These are phyloP conservation scores for Aspergillus sp. DNA, from an alignment of 2,329 filamentous ascomycete genomes.

Conservation along the genomic window DNA sequence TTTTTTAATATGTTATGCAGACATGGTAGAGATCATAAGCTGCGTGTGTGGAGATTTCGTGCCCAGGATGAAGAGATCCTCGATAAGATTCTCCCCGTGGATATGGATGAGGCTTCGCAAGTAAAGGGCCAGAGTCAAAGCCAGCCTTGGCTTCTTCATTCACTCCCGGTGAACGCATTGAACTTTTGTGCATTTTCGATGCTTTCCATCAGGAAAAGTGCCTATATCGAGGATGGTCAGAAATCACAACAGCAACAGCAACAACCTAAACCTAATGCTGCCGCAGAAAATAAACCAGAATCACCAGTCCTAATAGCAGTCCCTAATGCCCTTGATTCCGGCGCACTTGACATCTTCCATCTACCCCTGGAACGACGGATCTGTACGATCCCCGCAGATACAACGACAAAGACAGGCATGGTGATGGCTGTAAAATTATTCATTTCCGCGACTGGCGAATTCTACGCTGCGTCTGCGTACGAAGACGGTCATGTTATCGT, in stretches of 20 bases:
- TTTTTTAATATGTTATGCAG: slow-evolving; percentile 42
- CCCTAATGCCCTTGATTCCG: slow-evolving; percentile 70
- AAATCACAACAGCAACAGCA: background rate
- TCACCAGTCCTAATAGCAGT: slow-evolving; percentile 64
- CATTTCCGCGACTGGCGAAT: slow-evolving; percentile 37
- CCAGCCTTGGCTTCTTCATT: slow-evolving; percentile 76
- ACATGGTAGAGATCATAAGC: slow-evolving; percentile 82
- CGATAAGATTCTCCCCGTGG: slow-evolving; percentile 67
- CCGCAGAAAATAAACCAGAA: slow-evolving; percentile 4
- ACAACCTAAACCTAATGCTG: background rate
- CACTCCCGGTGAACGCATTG: slow-evolving; percentile 81
- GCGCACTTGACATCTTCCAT: slow-evolving; percentile 78
- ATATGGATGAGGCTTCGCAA: slow-evolving; percentile 41
- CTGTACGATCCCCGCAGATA: slow-evolving; percentile 51
- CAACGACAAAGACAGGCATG: slow-evolving; percentile 58
- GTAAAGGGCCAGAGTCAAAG: slow-evolving; percentile 37
- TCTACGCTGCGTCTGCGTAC: slow-evolving; percentile 71
- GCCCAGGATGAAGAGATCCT: slow-evolving; percentile 56
- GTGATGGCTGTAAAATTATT: slow-evolving; percentile 75
- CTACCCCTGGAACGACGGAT: slow-evolving; percentile 70
- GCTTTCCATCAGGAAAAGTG: slow-evolving; percentile 16
- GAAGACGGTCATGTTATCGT: slow-evolving; percentile 76
- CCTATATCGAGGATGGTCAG: background rate
- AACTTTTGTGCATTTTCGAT: slow-evolving; percentile 72
- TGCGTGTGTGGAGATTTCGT: slow-evolving; percentile 77